phyloP scores from a whole-genome alignment of 768 basidiomycete genomes.

The Mycena galericulata region DNA sequence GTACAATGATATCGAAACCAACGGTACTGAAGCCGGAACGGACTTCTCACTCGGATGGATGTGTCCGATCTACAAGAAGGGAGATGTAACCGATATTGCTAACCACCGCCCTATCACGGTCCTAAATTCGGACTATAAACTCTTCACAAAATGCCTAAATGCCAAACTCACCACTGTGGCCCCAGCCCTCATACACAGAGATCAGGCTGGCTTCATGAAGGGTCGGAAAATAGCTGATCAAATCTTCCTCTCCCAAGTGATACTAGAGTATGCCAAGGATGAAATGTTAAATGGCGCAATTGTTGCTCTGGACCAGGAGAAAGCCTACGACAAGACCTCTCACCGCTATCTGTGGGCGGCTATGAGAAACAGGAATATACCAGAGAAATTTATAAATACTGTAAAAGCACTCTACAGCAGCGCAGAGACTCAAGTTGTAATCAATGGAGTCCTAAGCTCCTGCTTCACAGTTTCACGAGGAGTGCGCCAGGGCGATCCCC shows the following conservation, averaged over 20 bases:
- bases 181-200: not conserved
- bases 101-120: not conserved
- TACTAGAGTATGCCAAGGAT: constrained; percentile 18
- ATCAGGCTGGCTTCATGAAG: constrained; percentile 39
- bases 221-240: constrained; percentile 38
- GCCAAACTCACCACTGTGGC: not conserved
- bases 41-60: not conserved
- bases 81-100: not conserved
- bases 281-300: constrained; percentile 30
- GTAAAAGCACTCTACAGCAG: constrained; percentile 35
- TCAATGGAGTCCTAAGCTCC: constrained; percentile 34
- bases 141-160: not conserved
- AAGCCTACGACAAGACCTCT: constrained; percentile 32
- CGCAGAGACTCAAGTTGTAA: constrained; percentile 12
- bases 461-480: constrained; percentile 28
- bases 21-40: too few species aligned
- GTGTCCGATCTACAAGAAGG: too few species aligned
- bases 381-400: constrained; percentile 22
- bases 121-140: not conserved
- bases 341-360: constrained; percentile 32
- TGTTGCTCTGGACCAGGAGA: constrained; percentile 4
- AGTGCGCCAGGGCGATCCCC: constrained; percentile 48
- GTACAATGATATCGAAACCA: too few species aligned
- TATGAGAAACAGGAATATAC: not conserved
- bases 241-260: constrained; percentile 30